Percentiles rank a stretch among this genome's conserved stretches.
These are phyloP conservation scores for Isabelozyma gotoi DNA, from an alignment of 805 yeast species.

Conservation along the genomic window DNA sequence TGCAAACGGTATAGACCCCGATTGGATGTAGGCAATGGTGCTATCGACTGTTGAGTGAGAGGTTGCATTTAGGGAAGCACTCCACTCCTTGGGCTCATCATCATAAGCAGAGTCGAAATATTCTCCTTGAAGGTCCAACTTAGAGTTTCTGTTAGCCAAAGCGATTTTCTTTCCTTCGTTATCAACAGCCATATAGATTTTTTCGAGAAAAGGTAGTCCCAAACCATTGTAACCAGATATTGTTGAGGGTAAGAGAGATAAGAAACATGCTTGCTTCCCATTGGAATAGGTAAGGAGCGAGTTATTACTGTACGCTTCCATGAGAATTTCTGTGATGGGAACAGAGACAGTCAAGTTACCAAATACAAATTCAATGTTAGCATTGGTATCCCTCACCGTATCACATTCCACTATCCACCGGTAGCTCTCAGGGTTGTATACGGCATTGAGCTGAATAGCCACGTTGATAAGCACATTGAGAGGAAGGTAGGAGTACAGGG, in stretches of 20 bases:
- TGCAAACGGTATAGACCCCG: conserved; percentile 55
- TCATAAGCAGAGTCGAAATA: conserved; percentile 4
- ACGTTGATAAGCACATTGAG: conserved; percentile 54
- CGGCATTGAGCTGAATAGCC: conserved; percentile 71
- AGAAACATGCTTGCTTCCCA: conserved; percentile 58
- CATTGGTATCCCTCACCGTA: conserved; percentile 43
- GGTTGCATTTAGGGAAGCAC: conserved; percentile 2
- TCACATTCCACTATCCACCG: conserved; percentile 67
- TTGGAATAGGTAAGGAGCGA: conserved; percentile 45
- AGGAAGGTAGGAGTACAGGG: conserved; percentile 52
- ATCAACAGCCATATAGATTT: conserved; percentile 62
- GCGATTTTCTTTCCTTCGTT: conserved; percentile 57
- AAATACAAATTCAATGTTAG: conserved; percentile 52
- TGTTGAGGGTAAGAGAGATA: conserved; percentile 50
- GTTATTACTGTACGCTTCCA: conserved; percentile 34
- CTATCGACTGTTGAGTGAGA: neutral
- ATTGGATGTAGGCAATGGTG: conserved; percentile 25
- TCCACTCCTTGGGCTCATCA: neutral
- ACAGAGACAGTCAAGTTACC: conserved; percentile 51
- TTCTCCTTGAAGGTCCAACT: conserved; percentile 5
- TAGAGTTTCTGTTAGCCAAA: conserved; percentile 47
- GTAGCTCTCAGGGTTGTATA: conserved; percentile 44
- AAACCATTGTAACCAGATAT: conserved; percentile 50
- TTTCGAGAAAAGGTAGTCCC: conserved; percentile 58
- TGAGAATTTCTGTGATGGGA: conserved; percentile 49